Evolutionary conservation across 371 early-diverging fungal species (phyloP).

Genomic region (Cokeromyces recurvatus): DNA sequence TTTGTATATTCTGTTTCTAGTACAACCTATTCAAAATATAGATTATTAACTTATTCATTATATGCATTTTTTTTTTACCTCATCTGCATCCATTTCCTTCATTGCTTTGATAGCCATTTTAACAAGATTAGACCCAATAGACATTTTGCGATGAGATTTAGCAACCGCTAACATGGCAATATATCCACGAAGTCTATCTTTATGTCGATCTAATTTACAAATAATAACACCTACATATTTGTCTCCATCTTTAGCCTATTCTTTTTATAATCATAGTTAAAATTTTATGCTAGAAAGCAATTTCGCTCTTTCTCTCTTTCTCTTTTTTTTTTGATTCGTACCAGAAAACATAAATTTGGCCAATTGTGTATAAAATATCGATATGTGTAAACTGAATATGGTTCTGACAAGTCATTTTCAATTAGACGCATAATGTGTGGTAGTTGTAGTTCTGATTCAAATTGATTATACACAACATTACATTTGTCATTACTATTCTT

Average conservation of each 20-base stretch:
- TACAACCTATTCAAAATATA: constrained; percentile 52
- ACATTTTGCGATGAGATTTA: constrained; percentile 68
- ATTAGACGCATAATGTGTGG: constrained; percentile 74
- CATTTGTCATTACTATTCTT: too few relatives aligned
- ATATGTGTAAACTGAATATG: constrained; percentile 95
- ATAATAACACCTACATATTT: constrained; percentile 84
- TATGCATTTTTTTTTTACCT: constrained; percentile 60
- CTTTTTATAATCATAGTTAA: too few relatives aligned
- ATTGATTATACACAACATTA: constrained; percentile 41
- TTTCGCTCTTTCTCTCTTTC: too few relatives aligned
- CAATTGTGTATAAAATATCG: constrained; percentile 93
- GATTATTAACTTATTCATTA: not conserved
- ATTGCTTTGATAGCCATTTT: constrained; percentile 69
- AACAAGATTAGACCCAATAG: constrained; percentile 79
- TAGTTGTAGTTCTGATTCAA: constrained; percentile 66
- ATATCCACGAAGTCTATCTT: constrained; percentile 76
- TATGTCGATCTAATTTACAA: constrained; percentile 82
- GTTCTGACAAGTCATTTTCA: constrained; percentile 90
- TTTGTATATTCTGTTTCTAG: constrained; percentile 94
- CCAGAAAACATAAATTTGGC: constrained; percentile 83
- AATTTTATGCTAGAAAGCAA: too few relatives aligned
- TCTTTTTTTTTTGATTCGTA: too few relatives aligned
- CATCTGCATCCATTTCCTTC: constrained; percentile 78
- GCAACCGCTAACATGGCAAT: constrained; percentile 96
- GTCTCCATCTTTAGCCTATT: constrained; percentile 58